Evolutionary conservation across 352 stramenopile genomes (phyloP), one percentile per base, ranked within the genome.

Genomic region (Blastocystis sp.): DNA sequence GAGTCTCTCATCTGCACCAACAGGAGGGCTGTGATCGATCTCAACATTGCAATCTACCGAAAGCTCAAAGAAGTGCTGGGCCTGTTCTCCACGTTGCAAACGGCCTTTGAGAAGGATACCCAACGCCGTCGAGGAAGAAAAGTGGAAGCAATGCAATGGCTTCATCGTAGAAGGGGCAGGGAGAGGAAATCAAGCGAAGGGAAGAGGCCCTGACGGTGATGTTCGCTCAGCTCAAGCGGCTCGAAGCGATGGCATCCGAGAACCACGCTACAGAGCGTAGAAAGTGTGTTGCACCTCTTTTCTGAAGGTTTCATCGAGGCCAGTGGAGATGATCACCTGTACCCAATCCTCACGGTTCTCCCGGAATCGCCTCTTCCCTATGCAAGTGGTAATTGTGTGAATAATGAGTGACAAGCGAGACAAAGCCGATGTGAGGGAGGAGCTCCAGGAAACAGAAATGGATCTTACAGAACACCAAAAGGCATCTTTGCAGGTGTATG

Each of bases 241-340:
- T 84, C 10, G n/a, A 84, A 57, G 42, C 57, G 11, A 52, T 59
- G 42, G 28, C 74, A 48, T 34, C 57, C 10, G 74, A 84, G 69
- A 84, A 84, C n/a, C 74, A 84, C 28, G 74, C 74, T 54, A 54
- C 74, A 28, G 74, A 84, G 24, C 48, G 74, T 84, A 84, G 21
- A 28, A 1, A 9, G 9, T n/a, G 17, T 19, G 14, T 21, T 38
- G 4, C n/a, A 28, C 48, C 54, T 38, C 40, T 38, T 28, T 17
- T 14, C 4, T 14, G 38, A 34, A 84, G 74, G 74, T 14, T 84
- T 68, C 17, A 84, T 69, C n/a, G 74, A 84, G 28, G 24, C 74
- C 11, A 57, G 34, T 57, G 40, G 38, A 2, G 34, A n/a, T 40
- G 74, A 69, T 17, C 45, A 68, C 28, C 10, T 76, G 40, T 48